phyloP scores from a whole-genome alignment of 2,329 filamentous ascomycete species.

The Epichloe festucae region DNA sequence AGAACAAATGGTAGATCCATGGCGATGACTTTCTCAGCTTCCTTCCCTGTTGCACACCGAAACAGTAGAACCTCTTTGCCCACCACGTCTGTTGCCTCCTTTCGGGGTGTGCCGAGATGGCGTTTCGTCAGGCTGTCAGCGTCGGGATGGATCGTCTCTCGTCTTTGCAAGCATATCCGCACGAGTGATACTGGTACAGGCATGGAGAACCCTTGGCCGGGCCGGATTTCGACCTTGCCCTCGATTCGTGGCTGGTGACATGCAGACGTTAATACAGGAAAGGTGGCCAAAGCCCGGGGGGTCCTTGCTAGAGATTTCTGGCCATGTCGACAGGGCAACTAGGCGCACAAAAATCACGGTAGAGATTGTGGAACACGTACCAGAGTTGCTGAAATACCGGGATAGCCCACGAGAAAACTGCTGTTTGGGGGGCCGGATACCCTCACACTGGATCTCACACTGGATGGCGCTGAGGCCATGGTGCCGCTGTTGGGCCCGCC shows the following conservation, averaged over 20 bases:
- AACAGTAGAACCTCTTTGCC: constrained; percentile 93
- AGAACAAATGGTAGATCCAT: constrained; percentile 98
- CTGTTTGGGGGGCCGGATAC: constrained; percentile 96
- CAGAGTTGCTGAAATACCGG: constrained; percentile 92
- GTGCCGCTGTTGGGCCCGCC: constrained; percentile 10
- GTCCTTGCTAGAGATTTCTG: too few species aligned
- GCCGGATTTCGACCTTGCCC: constrained; percentile 93
- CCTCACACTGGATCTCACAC: constrained; percentile 69
- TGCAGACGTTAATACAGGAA: neutral
- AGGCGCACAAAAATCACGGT: constrained; percentile 5
- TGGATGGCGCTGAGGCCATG: constrained; percentile 24
- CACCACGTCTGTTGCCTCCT: constrained; percentile 84
- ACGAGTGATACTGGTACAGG: constrained; percentile 87
- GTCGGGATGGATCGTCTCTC: constrained; percentile 92
- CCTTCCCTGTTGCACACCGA: constrained; percentile 69
- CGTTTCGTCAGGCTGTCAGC: constrained; percentile 91
- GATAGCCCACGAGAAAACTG: constrained; percentile 92
- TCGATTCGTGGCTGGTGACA: constrained; percentile 73
- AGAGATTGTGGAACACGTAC: constrained; percentile 41
- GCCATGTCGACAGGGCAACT: too few species aligned
- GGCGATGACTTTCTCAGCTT: constrained; percentile 76
- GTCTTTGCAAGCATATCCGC: constrained; percentile 82
- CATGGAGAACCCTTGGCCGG: constrained; percentile 70
- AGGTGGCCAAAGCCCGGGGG: neutral
- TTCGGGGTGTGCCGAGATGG: constrained; percentile 76